Conservation (phyloP, 352 stramenopile genomes). For the Phytopythium sindhum region DNA sequence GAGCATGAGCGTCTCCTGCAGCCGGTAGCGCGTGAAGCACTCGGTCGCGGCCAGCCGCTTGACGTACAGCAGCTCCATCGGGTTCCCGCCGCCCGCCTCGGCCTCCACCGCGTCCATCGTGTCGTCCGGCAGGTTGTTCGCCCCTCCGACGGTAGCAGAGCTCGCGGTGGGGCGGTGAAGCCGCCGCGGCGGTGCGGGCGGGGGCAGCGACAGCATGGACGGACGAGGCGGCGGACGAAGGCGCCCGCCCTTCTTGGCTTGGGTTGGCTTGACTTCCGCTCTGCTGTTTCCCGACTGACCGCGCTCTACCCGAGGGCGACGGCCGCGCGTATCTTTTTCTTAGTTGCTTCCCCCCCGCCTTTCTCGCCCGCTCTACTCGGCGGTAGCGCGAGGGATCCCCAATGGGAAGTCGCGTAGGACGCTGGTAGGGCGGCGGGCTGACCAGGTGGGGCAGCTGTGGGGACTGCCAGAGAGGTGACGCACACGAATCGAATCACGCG, state of each 20-base stretch:
- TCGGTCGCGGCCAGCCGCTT: slow-evolving; percentile 44
- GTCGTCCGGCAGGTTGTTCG: slow-evolving; percentile 1
- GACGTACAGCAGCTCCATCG: slow-evolving; percentile 78
- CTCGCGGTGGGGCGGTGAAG: too few species aligned
- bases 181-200: not conserved
- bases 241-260: not conserved
- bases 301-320: too few species aligned
- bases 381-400: too few species aligned
- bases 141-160: too few species aligned
- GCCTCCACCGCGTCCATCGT: slow-evolving; percentile 54
- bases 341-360: too few species aligned
- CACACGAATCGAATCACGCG: not conserved
- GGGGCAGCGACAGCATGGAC: not conserved
- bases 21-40: slow-evolving; percentile 75
- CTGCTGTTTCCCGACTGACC: too few species aligned
- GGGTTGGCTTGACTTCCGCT: too few species aligned
- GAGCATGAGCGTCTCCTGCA: slow-evolving; percentile 87
- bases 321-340: not conserved
- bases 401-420: not conserved
- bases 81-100: slow-evolving; percentile 50
- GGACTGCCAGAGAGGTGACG: not conserved
- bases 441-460: not conserved
- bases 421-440: not conserved
- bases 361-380: too few species aligned
- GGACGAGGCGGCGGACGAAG: not conserved